phyloP scores from a whole-genome alignment of 2,329 filamentous ascomycete species.

The Colletotrichum navitas region DNA sequence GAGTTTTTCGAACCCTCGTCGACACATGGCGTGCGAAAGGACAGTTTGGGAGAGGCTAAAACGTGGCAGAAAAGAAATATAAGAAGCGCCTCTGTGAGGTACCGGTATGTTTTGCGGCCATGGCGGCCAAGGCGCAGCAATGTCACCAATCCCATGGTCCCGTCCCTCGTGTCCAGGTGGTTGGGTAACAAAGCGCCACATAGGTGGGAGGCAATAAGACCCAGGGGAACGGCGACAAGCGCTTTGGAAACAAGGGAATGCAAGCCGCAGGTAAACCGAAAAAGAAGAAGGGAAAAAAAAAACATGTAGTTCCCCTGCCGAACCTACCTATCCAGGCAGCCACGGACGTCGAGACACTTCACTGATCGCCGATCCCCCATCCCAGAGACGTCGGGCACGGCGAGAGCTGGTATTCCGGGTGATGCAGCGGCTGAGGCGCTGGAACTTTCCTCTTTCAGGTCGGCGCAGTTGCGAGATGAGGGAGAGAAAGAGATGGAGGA shows the following conservation, averaged over 20 bases:
- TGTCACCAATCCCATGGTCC: too few relatives aligned
- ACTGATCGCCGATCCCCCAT: neutral
- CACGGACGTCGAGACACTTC: neutral
- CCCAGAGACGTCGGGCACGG: neutral
- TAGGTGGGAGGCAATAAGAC: neutral
- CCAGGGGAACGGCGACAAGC: too few relatives aligned
- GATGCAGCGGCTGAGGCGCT: neutral
- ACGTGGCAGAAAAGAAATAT: too few relatives aligned
- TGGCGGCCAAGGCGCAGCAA: neutral
- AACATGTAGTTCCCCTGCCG: neutral
- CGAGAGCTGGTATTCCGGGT: neutral
- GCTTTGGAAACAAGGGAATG: too few relatives aligned
- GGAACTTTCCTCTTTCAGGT: neutral
- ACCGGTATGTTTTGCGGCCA: neutral
- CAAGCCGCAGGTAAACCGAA: neutral
- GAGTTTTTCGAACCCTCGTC: too few relatives aligned
- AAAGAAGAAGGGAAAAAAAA: neutral
- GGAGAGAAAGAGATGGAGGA: too few relatives aligned
- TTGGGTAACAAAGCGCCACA: neutral
- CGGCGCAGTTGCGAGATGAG: neutral
- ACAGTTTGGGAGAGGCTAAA: too few relatives aligned
- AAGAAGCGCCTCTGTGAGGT: neutral
- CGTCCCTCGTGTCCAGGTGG: neutral
- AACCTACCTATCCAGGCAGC: neutral
- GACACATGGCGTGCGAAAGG: too few relatives aligned